Evolutionary conservation across 371 early-diverging fungal species (phyloP).

Genomic region (Mucor sp.): DNA sequence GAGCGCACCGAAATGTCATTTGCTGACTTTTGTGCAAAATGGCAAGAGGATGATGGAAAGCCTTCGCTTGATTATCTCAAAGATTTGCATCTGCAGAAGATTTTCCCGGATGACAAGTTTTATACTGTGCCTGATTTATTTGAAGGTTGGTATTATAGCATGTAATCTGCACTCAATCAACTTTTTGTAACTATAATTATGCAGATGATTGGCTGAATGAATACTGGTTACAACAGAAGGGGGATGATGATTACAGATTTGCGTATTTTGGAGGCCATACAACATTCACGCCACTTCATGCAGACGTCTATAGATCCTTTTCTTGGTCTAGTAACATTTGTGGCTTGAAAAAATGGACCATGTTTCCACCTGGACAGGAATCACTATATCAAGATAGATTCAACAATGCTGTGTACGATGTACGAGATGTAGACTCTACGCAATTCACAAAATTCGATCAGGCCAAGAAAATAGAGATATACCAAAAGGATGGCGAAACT

Average conservation of each 20-base stretch:
- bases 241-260: slow-evolving; percentile 72
- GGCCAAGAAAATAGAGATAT: slow-evolving; percentile 50
- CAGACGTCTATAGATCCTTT: slow-evolving; percentile 76
- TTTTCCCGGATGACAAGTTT: slow-evolving; percentile 50
- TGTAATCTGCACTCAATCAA: not conserved
- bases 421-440: slow-evolving; percentile 55
- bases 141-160: slow-evolving; percentile 36
- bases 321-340: slow-evolving; percentile 82
- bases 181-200: not conserved
- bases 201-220: slow-evolving; percentile 78
- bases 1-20: slow-evolving; percentile 58
- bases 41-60: slow-evolving; percentile 31
- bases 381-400: slow-evolving; percentile 46
- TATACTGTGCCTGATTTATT: slow-evolving; percentile 57
- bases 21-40: slow-evolving; percentile 51
- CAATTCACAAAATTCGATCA: slow-evolving; percentile 56
- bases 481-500: slow-evolving; percentile 67
- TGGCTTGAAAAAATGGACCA: slow-evolving; percentile 72
- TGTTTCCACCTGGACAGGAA: slow-evolving; percentile 69
- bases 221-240: slow-evolving; percentile 53
- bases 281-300: slow-evolving; percentile 79
- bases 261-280: slow-evolving; percentile 72
- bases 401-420: slow-evolving; percentile 57
- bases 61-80: slow-evolving; percentile 61
- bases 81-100: slow-evolving; percentile 69